Percentiles rank a stretch among this genome's conserved stretches.
Evolutionary conservation across 2,329 filamentous ascomycete genomes (phyloP).

Genomic region (Diaporthe ampelina): DNA sequence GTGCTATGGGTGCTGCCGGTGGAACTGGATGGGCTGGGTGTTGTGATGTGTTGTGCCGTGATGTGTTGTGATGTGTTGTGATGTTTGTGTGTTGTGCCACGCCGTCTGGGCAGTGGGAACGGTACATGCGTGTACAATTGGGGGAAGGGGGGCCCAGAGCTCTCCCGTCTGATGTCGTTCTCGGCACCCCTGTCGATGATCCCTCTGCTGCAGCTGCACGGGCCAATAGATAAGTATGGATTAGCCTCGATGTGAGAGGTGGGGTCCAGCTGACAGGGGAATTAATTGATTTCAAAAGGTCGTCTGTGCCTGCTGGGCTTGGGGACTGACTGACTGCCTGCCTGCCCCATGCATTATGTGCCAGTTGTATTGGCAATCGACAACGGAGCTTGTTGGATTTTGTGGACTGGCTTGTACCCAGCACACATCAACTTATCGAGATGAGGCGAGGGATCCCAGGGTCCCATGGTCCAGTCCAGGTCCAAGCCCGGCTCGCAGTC

Average conservation of each 20-base stretch:
- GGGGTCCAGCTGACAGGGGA: constrained; percentile 34
- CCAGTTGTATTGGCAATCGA: constrained; percentile 2
- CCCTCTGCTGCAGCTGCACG: constrained; percentile 2
- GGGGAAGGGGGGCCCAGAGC: neutral
- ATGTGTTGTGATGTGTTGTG: neutral
- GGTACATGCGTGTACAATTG: constrained; percentile 14
- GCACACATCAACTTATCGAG: neutral
- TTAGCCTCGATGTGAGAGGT: neutral
- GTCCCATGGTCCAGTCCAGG: neutral
- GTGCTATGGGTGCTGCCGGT: no score
- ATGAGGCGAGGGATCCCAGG: no score
- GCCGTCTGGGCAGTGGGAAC: constrained; percentile 10
- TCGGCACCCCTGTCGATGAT: constrained; percentile 17
- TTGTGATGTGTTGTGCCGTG: neutral
- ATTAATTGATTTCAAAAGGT: constrained; percentile 39
- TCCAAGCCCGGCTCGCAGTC: neutral
- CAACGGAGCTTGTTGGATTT: constrained; percentile 1
- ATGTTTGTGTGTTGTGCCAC: constrained; percentile 20
- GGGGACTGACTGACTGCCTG: constrained; percentile 6
- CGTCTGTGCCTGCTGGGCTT: constrained; percentile 38
- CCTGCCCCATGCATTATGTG: neutral
- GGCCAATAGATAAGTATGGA: constrained; percentile 27
- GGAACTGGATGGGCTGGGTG: neutral
- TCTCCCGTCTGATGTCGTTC: constrained; percentile 25
- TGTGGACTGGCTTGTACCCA: neutral